Base-by-base conservation (phyloP, 2,329 filamentous ascomycete species). In the Helminthosporium solani region DNA sequence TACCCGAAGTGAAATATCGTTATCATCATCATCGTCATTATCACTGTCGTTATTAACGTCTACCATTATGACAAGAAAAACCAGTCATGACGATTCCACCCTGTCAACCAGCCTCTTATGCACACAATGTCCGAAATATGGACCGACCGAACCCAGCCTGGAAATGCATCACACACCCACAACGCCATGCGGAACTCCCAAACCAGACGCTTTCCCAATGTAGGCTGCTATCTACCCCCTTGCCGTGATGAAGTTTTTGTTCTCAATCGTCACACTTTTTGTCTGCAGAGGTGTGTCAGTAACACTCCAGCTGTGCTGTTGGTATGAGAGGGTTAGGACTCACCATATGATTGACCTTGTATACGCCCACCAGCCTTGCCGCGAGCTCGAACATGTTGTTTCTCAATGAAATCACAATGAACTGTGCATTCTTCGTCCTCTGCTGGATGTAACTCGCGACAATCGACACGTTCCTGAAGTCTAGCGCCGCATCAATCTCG, bases 311-410 rank as follows among this genome's bases (percentile, higher is more conserved):
- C n/a, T n/a, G n/a, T n/a, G n/a, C n/a, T n/a, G n/a, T n/a, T n/a
- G n/a, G n/a, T n/a, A n/a, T n/a, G n/a, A n/a, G n/a, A n/a, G n/a
- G n/a, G n/a, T n/a, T n/a, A n/a, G n/a, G n/a, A 60, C 76, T 64
- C 64, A 80, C 78, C 84, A 97, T 99, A 72, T 99, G 92, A 73
- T 95, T 97, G 69, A 99, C 94, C 78, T 99, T 99, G 78, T 99
- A 99, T 45, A 99, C 94, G 58, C 95, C 95, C 12, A 99, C 90
- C 49, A 99, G 81, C 45, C 95, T 83, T 47, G 90, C 84, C n/a
- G 95, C 92, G 53, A 99, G 83, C 78, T 99, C 94, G 72, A 99
- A 99, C 94, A 99, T 99, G 77, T 99, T 99, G 74, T 99, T 99
- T 63, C 94, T 81, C 63, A 99, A 78, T 14, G 90, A 96, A 66